Evolutionary conservation across 768 basidiomycete genomes (phyloP), one percentile per base, ranked within the genome.

Genomic region (Leccinum uliginosum): DNA sequence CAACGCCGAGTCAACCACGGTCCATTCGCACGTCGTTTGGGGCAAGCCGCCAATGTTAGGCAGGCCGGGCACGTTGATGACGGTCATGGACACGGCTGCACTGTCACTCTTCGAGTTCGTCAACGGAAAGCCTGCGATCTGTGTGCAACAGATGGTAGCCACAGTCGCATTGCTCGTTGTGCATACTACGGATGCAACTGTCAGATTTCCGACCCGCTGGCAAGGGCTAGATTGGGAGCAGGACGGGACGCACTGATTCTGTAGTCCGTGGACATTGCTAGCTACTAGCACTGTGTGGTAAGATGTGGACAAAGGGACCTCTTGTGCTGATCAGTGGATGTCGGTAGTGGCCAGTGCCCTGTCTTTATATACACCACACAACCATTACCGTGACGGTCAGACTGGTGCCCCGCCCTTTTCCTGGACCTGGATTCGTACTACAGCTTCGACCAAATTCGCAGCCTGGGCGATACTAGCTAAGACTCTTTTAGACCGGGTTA

Each of bases 151-250:
- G 15, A 59, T 59, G 23, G 30, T 14, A 6, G 51, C 43, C 17
- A 59, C 59, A 2, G 57, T 59, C 24, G 45, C 32, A 29, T 59
- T 59, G 47, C 26, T 48, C 8, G 56, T 29, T 38, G 52, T 32
- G 40, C 59, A 59, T 5, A 24, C 47, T 53, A 6, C 24, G 23
- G 27, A n/a, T 19, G 11, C 7, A 11, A 24, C 23, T 23, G 23
- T 26, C 17, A 14, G 12, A 26, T 19, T 21, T 46, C 19, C 38
- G 40, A 23, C 11, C 30, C n/a, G n/a, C n/a, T n/a, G n/a, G n/a
- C 11, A 29, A 26, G 24, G 21, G 4, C 17, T 53, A 21, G 21
- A 17, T 9, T 6, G n/a, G 52, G 17, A 43, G 15, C 34, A 3
- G 34, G 30, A 32, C 30, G 0, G 14, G n/a, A 21, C 43, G n/a